A percentile compares a stretch with the other conserved stretches of the same genome.
Evolutionary conservation across 2,329 filamentous ascomycete species (phyloP).

Genomic region (Aspergillus tanneri): DNA sequence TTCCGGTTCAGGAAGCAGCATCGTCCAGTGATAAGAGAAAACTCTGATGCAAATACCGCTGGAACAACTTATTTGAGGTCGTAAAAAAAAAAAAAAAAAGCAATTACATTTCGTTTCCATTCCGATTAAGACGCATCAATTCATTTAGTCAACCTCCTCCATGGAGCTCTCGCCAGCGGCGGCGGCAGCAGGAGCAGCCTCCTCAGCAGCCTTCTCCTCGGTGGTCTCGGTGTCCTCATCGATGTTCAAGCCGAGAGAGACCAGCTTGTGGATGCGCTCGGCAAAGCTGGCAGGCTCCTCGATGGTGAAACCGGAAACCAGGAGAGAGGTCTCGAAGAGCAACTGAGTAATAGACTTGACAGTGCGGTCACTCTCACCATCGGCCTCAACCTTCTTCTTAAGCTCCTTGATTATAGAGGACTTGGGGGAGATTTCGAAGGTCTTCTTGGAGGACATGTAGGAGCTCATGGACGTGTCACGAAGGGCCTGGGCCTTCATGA

Average conservation of each 20-base stretch:
- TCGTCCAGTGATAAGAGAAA: conserved; percentile 5
- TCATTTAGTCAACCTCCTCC: conserved; percentile 96
- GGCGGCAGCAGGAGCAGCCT: conserved; percentile 60
- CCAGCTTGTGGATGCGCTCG: conserved; percentile 99
- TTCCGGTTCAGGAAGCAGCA: conserved; percentile 15
- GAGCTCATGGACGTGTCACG: conserved; percentile 99
- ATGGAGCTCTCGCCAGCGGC: conserved; percentile 86
- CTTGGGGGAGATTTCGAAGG: conserved; percentile 99
- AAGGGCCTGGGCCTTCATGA: conserved; percentile 99
- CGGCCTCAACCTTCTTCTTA: conserved; percentile 97
- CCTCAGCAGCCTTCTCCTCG: conserved; percentile 55
- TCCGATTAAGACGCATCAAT: conserved; percentile 9
- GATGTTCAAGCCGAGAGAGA: conserved; percentile 95
- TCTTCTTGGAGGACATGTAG: conserved; percentile 99
- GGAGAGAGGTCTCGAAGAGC: conserved; percentile 96
- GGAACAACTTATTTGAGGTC: conserved; percentile 12
- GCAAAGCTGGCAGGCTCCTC: conserved; percentile 97
- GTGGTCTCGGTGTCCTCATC: conserved; percentile 82
- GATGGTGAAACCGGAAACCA: conserved; percentile 99
- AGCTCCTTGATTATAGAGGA: conserved; percentile 97
- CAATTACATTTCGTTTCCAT: conserved; percentile 18
- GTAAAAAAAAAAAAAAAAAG: conserved; percentile 8
- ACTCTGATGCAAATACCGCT: conserved; percentile 14
- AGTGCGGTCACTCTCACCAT: conserved; percentile 97
- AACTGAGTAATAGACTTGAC: conserved; percentile 99